Evolutionary conservation across 2,329 filamentous ascomycete species (phyloP), one percentile per base, ranked within the genome.

Genomic region (Fusarium sulawesiense): DNA sequence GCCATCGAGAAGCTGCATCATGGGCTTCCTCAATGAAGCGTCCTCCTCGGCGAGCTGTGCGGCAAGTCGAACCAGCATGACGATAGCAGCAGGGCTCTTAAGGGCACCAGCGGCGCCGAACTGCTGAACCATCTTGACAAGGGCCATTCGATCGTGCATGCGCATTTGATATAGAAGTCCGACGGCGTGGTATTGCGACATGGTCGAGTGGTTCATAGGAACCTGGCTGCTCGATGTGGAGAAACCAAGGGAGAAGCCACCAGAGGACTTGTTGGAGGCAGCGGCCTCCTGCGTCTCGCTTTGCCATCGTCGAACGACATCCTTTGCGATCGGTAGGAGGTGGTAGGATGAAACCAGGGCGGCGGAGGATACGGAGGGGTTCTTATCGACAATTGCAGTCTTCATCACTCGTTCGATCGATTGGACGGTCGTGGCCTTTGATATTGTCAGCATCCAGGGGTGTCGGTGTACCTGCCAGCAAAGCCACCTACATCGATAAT

Each of bases 101-200:
- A 98, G 91, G 13, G 93, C 93, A 62, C 96, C 96, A 18, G 94
- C 89, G 56, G 91, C 91, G 55, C 94, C 94, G 79, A 98, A 98
- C 81, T 99, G 96, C 84, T 99, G 96, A n/a, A 99, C 95, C 96
- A 99, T 98, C 88, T 99, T 99, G 66, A 98, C 95, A 75, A 99
- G 84, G 23, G 96, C 94, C 96, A 99, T 99, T 76, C 96, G 90
- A 81, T 99, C 96, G 80, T 98, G 94, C 76, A 92, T 92, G 77
- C 96, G 92, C 93, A 98, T 98, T 83, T 98, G 95, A 81, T 98
- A 99, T 46, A 99, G 83, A 57, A 99, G 88, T 70, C 96, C 96
- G 83, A 99, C 97, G 70, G 96, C 96, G 81, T 99, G 96, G 81
- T 99, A 99, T 81, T 99, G 96, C 61, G 93, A 92, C 94, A 98